Evolutionary conservation across 2,329 filamentous ascomycete species (phyloP), one percentile per base, ranked within the genome.

Genomic region (Cadophora sp.): DNA sequence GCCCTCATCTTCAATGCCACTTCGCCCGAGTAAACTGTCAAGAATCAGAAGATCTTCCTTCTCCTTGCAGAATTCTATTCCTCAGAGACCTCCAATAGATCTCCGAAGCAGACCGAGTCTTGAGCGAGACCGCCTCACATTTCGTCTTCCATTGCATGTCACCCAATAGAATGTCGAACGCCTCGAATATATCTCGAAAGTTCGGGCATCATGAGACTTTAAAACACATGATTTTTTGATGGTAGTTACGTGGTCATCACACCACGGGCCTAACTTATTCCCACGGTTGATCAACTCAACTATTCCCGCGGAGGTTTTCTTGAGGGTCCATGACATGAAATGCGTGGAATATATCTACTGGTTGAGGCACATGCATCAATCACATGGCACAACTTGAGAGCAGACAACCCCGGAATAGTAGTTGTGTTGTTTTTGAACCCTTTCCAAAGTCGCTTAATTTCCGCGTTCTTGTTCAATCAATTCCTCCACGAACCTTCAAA

Each of bases 1-100:
- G n/a, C 27, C 24, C 24, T 53, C 50, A 53, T 53, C 50, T 53
- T 16, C 50, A 53, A n/a, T 53, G 27, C 50, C 50, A 53, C 27
- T 7, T 53, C 50, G 50, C 50, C 50, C 50, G 27, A 53, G 14
- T 4, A n/a, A 53, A 18, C 14, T 33, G 4, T 33, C 4, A 24
- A 53, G 24, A 51, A 33, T 53, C 14, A 24, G 27, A 27, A 53
- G 50, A n/a, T 33, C n/a, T 33, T 18, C 18, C 50, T 53, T 27
- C 50, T 53, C 27, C 50, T 53, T 53, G 8, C 16, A 53, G 5
- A 24, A 18, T 16, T 4, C 6, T n/a, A 8, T 4, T 33, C 16
- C 50, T 53, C 27, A 24, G 14, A 33, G 6, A 30, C 16, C 16
- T 2, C 9, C 4, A 24, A 1, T 16, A 2, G 27, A n/a, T 33